Percentiles rank a stretch among this genome's conserved stretches.
Evolutionary conservation across 495 filamentous ascomycete genomes (phyloP).

Genomic region (Daldinia grandis): DNA sequence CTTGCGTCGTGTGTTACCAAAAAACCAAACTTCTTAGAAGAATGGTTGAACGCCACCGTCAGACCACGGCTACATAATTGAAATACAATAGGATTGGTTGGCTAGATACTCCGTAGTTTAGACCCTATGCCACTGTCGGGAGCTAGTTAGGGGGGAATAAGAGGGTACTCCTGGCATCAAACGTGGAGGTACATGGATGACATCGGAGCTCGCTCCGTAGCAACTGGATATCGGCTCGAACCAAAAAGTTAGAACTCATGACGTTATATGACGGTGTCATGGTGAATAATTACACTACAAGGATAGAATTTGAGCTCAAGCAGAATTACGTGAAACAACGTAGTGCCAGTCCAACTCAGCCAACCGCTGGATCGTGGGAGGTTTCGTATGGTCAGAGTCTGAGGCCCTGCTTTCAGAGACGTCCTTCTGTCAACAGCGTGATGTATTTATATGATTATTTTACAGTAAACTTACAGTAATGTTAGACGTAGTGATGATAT

Average conservation of each 20-base stretch:
- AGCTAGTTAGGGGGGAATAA: background rate
- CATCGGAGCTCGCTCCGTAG: background rate
- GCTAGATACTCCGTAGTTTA: background rate
- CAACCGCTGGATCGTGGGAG: background rate
- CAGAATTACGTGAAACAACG: background rate
- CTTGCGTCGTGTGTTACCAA: background rate
- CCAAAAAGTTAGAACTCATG: background rate
- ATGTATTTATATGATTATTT: constrained; percentile 16
- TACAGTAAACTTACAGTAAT: constrained; percentile 11
- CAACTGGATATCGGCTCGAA: background rate
- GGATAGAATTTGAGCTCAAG: background rate
- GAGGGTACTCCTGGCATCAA: background rate
- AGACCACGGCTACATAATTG: background rate
- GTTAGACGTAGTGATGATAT: background rate
- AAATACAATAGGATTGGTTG: background rate
- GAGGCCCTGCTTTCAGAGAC: background rate
- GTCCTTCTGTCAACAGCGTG: constrained; percentile 3
- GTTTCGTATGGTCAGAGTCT: background rate
- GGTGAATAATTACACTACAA: background rate
- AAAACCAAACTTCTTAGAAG: background rate
- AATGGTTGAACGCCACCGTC: background rate
- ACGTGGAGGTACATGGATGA: background rate
- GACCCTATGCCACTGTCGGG: background rate
- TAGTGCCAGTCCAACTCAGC: background rate
- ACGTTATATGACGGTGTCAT: background rate